phyloP scores from a whole-genome alignment of 495 filamentous ascomycete species.

The Pyrenula massariospora region DNA sequence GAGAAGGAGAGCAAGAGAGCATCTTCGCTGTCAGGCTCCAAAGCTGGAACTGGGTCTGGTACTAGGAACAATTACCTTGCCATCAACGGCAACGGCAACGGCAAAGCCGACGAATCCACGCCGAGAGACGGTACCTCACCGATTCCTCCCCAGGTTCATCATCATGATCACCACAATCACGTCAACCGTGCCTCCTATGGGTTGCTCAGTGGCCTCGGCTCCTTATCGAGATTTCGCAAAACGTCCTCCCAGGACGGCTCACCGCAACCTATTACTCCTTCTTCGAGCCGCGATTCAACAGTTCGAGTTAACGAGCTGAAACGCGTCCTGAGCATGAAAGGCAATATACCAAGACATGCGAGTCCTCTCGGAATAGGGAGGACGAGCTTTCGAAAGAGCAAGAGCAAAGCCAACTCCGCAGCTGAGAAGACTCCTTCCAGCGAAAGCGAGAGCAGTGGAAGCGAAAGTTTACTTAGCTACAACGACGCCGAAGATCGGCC shows the following conservation, averaged over 20 bases:
- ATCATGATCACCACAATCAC: background rate
- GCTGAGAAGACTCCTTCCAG: conserved; percentile 1
- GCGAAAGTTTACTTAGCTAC: conserved; percentile 28
- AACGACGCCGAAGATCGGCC: background rate
- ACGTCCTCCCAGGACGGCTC: conserved; percentile 35
- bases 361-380: conserved; percentile 11
- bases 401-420: conserved; percentile 2
- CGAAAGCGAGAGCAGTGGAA: conserved; percentile 18
- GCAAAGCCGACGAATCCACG: conserved; percentile 11
- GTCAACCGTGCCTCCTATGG: conserved; percentile 8
- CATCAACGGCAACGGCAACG: conserved; percentile 36
- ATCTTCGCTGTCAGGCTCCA: conserved; percentile 61
- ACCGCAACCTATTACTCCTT: conserved; percentile 32
- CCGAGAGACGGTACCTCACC: conserved; percentile 15
- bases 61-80: conserved; percentile 43
- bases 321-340: conserved; percentile 48
- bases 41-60: conserved; percentile 41
- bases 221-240: conserved; percentile 19
- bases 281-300: conserved; percentile 50
- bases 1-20: conserved; percentile 56
- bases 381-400: conserved; percentile 25
- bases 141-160: conserved; percentile 7
- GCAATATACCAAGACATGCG: conserved; percentile 13
- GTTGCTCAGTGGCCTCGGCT: conserved; percentile 7
- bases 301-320: conserved; percentile 86